phyloP scores from a whole-genome alignment of 495 filamentous ascomycete genomes.

The Aspergillus nanangensis region DNA sequence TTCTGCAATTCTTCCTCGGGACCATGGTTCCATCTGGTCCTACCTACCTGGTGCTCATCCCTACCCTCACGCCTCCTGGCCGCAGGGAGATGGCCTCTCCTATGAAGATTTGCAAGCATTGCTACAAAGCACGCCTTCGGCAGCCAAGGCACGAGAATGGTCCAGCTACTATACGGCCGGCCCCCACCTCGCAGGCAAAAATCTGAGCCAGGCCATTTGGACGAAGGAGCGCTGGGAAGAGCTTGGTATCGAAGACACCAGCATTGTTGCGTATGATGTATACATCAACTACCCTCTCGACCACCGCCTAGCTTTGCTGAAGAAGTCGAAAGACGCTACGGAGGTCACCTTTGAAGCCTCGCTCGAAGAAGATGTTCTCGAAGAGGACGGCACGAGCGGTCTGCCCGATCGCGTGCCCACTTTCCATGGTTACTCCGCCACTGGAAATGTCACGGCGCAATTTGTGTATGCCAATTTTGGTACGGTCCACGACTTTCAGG shows the following conservation, averaged over 20 bases:
- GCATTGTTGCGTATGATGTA: conserved; percentile 77
- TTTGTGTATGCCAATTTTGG: conserved; percentile 90
- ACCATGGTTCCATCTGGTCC: conserved; percentile 35
- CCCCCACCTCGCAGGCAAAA: conserved; percentile 84
- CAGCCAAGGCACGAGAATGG: conserved; percentile 70
- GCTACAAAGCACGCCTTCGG: conserved; percentile 65
- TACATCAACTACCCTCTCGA: conserved; percentile 87
- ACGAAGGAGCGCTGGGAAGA: conserved; percentile 81
- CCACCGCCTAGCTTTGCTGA: conserved; percentile 72
- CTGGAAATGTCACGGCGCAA: conserved; percentile 80
- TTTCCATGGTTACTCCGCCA: conserved; percentile 94
- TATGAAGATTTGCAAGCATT: conserved; percentile 68
- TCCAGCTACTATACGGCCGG: conserved; percentile 87
- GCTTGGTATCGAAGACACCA: conserved; percentile 69
- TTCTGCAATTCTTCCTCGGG: conserved; percentile 24
- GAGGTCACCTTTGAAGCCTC: conserved; percentile 72
- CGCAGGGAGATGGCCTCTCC: conserved; percentile 46
- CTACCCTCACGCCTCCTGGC: conserved; percentile 36
- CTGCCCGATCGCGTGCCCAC: conserved; percentile 75
- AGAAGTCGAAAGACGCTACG: conserved; percentile 38
- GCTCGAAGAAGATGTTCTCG: conserved; percentile 80
- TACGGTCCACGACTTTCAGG: conserved; percentile 78
- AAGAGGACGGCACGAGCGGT: conserved; percentile 74
- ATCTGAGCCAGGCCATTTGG: conserved; percentile 81
- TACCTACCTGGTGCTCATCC: conserved; percentile 39